These are phyloP conservation scores for Saccharomycopsis sp. DNA, from an alignment of 805 yeast species.

Conservation along the genomic window DNA sequence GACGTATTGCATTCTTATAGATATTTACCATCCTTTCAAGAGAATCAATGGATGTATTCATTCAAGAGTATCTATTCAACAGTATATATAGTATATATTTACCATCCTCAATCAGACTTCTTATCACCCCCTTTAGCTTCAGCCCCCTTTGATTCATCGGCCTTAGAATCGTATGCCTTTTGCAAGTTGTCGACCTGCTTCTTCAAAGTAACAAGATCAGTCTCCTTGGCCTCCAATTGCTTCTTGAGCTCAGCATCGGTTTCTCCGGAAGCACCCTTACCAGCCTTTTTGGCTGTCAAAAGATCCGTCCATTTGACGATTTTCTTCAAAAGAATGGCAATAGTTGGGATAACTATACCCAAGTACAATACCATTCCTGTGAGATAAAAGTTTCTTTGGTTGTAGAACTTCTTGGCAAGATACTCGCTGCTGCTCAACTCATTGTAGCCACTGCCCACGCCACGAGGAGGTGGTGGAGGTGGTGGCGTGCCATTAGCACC, in stretches of 20 bases:
- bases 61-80: background rate
- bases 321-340: conserved; percentile 45
- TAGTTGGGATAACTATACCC: conserved; percentile 47
- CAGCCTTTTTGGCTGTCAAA: conserved; percentile 22
- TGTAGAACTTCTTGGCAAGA: conserved; percentile 53
- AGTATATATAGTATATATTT: background rate
- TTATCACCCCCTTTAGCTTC: background rate
- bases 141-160: conserved; percentile 23
- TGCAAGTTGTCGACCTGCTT: conserved; percentile 49
- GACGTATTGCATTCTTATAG: no score
- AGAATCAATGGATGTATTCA: no score
- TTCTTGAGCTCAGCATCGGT: conserved; percentile 19
- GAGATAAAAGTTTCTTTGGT: conserved; percentile 57
- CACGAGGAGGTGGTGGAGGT: conserved; percentile 18
- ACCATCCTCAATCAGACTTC: background rate
- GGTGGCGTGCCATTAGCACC: conserved; percentile 25
- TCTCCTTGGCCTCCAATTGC: conserved; percentile 34
- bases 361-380: conserved; percentile 58
- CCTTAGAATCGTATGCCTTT: conserved; percentile 39
- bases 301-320: conserved; percentile 42
- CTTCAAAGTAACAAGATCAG: conserved; percentile 41
- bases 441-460: conserved; percentile 13
- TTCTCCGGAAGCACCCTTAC: conserved; percentile 18
- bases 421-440: conserved; percentile 39
- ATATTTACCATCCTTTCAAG: no score